A percentile compares a stretch with the other conserved stretches of the same genome.
phyloP scores from a whole-genome alignment of 108 stramenopile genomes.

The Craspedostauros australis region DNA sequence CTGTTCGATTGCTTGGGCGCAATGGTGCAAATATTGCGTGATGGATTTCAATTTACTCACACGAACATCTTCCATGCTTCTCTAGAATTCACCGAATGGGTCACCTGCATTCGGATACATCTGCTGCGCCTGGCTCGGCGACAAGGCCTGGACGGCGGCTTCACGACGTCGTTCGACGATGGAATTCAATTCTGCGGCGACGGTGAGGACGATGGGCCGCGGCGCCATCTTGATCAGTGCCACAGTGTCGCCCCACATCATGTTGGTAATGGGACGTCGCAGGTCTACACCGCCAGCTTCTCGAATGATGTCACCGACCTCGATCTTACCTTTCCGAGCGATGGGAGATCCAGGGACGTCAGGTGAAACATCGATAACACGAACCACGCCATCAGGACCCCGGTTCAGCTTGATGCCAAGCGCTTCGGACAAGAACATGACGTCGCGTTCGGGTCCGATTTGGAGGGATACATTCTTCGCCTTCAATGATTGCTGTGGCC shows the following conservation, averaged over 20 bases:
- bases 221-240: constrained; percentile 84
- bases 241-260: constrained; percentile 89
- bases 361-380: constrained; percentile 65
- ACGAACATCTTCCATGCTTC: too few relatives aligned
- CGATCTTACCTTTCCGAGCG: constrained; percentile 59
- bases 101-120: too few relatives aligned
- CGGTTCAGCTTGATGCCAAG: constrained; percentile 84
- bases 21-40: too few relatives aligned
- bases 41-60: too few relatives aligned
- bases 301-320: constrained; percentile 72
- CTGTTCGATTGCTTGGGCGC: too few relatives aligned
- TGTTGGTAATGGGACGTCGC: constrained; percentile 77
- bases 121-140: too few relatives aligned
- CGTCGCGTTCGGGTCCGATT: constrained; percentile 62
- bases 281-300: constrained; percentile 84
- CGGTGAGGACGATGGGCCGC: constrained; percentile 61
- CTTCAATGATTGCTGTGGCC: constrained; percentile 72
- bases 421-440: constrained; percentile 65
- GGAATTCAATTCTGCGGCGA: constrained; percentile 61
- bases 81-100: too few relatives aligned
- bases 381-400: constrained; percentile 78
- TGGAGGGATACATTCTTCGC: constrained; percentile 8
- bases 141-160: too few relatives aligned
- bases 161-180: too few relatives aligned
- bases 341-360: constrained; percentile 58